Conservation (phyloP, 83 land plant species). For the Isoetes engelmannii region DNA sequence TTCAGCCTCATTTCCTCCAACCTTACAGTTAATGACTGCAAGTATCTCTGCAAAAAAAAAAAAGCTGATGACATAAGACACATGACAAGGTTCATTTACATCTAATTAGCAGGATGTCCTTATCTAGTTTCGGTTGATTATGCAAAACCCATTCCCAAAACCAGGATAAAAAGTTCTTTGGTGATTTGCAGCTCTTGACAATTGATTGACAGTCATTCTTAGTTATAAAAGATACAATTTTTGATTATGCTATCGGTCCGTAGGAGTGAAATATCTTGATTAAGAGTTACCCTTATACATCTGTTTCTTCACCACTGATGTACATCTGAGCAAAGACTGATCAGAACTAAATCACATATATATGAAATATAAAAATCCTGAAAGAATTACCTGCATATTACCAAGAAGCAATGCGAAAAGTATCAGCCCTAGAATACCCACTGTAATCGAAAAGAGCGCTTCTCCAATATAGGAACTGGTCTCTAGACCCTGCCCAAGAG, state of each 20-base stretch:
- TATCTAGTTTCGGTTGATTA: too few species aligned
- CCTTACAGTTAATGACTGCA: constrained; percentile 62
- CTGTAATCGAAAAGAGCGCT: constrained; percentile 27
- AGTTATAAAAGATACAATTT: too few species aligned
- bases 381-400: constrained; percentile 45
- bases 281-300: too few species aligned
- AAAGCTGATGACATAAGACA: background rate
- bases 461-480: constrained; percentile 38
- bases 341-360: background rate
- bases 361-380: background rate
- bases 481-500: constrained; percentile 32
- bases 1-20: constrained; percentile 75
- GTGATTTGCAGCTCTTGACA: too few species aligned
- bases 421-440: constrained; percentile 32
- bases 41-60: constrained; percentile 52
- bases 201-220: too few species aligned
- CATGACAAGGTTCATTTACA: background rate
- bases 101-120: too few species aligned
- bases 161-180: too few species aligned
- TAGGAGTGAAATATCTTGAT: too few species aligned
- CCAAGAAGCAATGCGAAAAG: constrained; percentile 43
- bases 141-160: too few species aligned
- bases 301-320: too few species aligned
- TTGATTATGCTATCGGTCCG: too few species aligned
- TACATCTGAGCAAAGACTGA: too few species aligned